Evolutionary conservation across 2,329 filamentous ascomycete genomes (phyloP).

Genomic region (Fusarium chaquense): DNA sequence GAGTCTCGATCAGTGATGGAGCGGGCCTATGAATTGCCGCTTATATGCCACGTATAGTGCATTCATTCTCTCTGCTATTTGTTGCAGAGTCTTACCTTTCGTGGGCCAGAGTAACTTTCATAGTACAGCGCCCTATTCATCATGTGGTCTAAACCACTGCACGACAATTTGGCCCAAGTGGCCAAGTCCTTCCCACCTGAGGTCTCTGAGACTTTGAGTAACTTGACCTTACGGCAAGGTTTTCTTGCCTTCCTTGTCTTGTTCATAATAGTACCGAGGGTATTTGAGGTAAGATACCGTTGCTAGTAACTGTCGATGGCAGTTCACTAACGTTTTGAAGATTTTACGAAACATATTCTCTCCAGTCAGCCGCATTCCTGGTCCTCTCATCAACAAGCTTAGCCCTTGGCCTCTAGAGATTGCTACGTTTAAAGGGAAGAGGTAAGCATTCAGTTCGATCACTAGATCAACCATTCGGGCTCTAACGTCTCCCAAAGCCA

Average conservation of each 20-base stretch:
- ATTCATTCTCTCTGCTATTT: not conserved
- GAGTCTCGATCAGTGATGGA: not conserved
- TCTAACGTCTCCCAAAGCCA: not conserved
- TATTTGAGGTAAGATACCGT: not conserved
- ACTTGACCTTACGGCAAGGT: not conserved
- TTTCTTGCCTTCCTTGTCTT: not conserved
- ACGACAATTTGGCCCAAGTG: not conserved
- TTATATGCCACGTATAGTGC: not conserved
- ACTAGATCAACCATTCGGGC: accelerated
- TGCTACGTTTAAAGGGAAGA: slow-evolving; percentile 5
- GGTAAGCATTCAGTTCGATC: not conserved
- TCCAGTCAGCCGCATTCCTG: not conserved
- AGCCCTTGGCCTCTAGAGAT: slow-evolving; percentile 7
- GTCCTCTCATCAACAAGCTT: slow-evolving; percentile 3
- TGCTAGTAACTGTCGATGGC: not conserved
- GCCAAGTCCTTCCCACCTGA: not conserved
- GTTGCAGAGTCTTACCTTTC: not conserved
- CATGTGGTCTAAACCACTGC: not conserved
- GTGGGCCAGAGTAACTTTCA: not conserved
- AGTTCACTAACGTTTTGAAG: not conserved
- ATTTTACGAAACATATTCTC: not conserved
- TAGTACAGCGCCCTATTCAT: not conserved
- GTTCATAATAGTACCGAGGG: not conserved
- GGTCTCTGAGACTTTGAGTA: not conserved
- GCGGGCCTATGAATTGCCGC: not conserved